Evolutionary conservation across 441 rosid genomes (phyloP), one percentile per base, ranked within the genome.

Genomic region (Hura crepitans): DNA sequence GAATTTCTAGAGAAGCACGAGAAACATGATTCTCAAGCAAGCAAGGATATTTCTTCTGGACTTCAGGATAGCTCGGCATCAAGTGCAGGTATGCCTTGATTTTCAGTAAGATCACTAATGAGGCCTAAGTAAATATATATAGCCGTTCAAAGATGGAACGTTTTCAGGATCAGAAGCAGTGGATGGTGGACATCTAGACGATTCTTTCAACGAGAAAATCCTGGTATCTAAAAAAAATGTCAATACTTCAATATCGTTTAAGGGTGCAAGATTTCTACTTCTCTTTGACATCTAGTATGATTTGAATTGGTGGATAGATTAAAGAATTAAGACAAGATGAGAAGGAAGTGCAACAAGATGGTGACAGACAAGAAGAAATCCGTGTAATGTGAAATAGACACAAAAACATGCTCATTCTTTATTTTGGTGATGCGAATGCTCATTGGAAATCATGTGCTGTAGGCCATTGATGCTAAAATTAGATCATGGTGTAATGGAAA

Each of bases 401-500:
- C 11, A 47, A 67, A 69, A 30, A 74, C 18, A 49, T 49, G 20
- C 54, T 33, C 33, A 69, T 70, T 23, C 59, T 62, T 46, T 72
- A 65, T 22, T n/a, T 47, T 28, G 17, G 12, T 51, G 25, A 50
- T 69, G 22, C 31, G 7, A 51, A 46, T 25, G 60, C 65, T 69
- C 51, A 65, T 37, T 27, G 22, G 49, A 51, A 62, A 53, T 50
- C n/a, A 66, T 66, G 37, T 25, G 60, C 11, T 76, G 73, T 81
- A 91, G 99, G 85, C 35, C 69, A 83, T 85, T 20, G 87, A 89
- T 78, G 82, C 80, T 67, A 82, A 87, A 79, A 89, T 92, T 67
- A 85, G 74, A 23, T 81, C 83, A 39, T 95, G 99, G 98, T 90
- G 89, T 30, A 71, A 72, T n/a, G 98, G 97, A 57, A 95, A 87